Base-by-base conservation (phyloP, 352 stramenopile species). In the Globisporangium nodosum region DNA sequence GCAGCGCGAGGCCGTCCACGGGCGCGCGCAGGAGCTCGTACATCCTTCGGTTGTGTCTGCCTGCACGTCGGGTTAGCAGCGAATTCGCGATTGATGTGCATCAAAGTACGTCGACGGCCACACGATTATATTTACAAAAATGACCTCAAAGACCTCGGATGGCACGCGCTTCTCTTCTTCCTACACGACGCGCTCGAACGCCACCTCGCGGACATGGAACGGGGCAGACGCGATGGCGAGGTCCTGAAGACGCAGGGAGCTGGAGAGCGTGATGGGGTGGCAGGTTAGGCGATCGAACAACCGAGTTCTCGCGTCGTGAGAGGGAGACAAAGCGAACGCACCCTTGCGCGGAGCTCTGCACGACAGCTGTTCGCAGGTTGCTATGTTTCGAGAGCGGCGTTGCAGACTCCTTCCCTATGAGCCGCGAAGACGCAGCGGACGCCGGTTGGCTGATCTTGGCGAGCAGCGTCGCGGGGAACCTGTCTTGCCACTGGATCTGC, bases 181-280 rank as follows among this genome's bases (percentile, higher is more conserved):
- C 49, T 53, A 85, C 21, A 88, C 64, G 51, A 80, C 61, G 48
- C 74, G 76, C 21, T 83, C 73, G 58, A 89, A 91, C 0, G 78
- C 76, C 13, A 91, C 73, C 54, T 89, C 78, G 24, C 81, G 81
- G 27, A 89, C 61, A 39, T 91, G 78, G 60, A 91, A 91, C 12
- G 79, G 81, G 24, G 73, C 65, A 1, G 73, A 75, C 8, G 73
- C 55, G 35, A 87, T 72, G 20, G 61, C 66, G 27, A 88, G 63
- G 50, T 92, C 73, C 54, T 76, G 71, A 30, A 89, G 62, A 0
- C 76, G 71, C 9, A 87, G 56, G 58, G 87, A 87, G 6, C 78
- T 88, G 66, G 46, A 48, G 18, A 24, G 5, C 20, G 15, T 6
- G 42, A 48, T 9, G 1, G 7, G 42, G 24, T 16, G 24, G 42